These are phyloP conservation scores for Magnaporthiopsis incrustans DNA, from an alignment of 2,329 filamentous ascomycete genomes.

Conservation along the genomic window DNA sequence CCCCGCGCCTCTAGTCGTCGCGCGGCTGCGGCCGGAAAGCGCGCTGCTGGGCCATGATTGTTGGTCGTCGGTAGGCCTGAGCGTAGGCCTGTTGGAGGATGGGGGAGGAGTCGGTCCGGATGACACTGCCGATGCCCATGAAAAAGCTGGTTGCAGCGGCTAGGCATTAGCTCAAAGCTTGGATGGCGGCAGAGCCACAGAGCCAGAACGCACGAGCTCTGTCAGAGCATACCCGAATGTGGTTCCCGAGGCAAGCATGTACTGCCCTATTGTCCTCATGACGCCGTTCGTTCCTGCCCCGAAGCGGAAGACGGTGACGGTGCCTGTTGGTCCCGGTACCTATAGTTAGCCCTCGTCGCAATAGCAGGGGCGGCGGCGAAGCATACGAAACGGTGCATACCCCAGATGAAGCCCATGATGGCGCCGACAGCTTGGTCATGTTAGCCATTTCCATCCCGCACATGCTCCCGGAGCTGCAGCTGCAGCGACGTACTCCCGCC, in stretches of 20 bases:
- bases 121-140: slow-evolving; percentile 97
- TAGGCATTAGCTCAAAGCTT: not conserved
- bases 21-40: slow-evolving; percentile 28
- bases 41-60: slow-evolving; percentile 47
- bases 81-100: slow-evolving; percentile 69
- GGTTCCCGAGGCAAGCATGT: slow-evolving; percentile 89
- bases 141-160: slow-evolving; percentile 57
- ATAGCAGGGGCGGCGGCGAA: no score
- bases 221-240: slow-evolving; percentile 73
- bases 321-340: slow-evolving; percentile 45
- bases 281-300: slow-evolving; percentile 90
- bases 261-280: slow-evolving; percentile 89
- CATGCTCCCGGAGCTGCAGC: not conserved
- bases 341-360: not conserved
- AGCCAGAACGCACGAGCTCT: not conserved
- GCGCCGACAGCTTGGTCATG: slow-evolving; percentile 68
- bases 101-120: slow-evolving; percentile 78
- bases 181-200: not conserved
- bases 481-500: slow-evolving; percentile 70
- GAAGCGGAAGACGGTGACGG: slow-evolving; percentile 90
- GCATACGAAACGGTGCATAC: slow-evolving; percentile 37
- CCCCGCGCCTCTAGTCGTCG: slow-evolving; percentile 10
- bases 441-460: not conserved
- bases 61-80: slow-evolving; percentile 63
- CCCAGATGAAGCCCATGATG: slow-evolving; percentile 97